These are phyloP conservation scores for Piper betle DNA, from an alignment of 164 flowering plant species.

Conservation along the genomic window DNA sequence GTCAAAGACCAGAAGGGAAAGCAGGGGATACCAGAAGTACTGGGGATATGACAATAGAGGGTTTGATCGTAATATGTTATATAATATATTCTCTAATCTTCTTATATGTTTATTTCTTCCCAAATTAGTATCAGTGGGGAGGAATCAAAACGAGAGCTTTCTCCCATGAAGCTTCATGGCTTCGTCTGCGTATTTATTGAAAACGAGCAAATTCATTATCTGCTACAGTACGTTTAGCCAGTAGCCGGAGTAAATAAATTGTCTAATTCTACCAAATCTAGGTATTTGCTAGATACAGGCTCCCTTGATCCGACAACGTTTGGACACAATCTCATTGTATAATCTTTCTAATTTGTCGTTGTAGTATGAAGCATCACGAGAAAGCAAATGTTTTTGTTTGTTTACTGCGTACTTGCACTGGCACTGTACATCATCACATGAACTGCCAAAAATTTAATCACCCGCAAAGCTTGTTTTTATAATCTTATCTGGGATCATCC, in stretches of 20 bases:
- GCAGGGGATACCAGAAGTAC: too few species aligned
- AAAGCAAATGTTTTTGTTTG: too few species aligned
- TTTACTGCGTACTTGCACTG: too few species aligned
- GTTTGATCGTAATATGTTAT: too few species aligned
- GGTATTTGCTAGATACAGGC: neutral
- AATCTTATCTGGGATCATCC: too few species aligned
- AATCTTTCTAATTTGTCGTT: neutral
- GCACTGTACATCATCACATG: too few species aligned
- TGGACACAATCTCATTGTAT: neutral
- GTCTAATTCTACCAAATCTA: neutral
- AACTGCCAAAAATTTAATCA: too few species aligned
- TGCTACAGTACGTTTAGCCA: neutral
- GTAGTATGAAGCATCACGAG: too few species aligned
- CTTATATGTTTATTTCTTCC: neutral
- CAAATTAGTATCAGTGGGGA: neutral
- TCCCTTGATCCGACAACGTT: neutral
- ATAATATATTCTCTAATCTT: neutral
- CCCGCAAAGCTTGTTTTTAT: too few species aligned
- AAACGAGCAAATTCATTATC: neutral
- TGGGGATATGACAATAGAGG: neutral
- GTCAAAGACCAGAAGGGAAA: too few species aligned
- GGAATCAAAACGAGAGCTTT: neutral
- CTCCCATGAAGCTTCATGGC: neutral
- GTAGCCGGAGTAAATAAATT: neutral
- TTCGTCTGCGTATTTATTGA: neutral